Percentiles rank a stretch among this genome's conserved stretches.
Conservation (phyloP, 805 yeast species). For the Kazachstania taianensis region DNA sequence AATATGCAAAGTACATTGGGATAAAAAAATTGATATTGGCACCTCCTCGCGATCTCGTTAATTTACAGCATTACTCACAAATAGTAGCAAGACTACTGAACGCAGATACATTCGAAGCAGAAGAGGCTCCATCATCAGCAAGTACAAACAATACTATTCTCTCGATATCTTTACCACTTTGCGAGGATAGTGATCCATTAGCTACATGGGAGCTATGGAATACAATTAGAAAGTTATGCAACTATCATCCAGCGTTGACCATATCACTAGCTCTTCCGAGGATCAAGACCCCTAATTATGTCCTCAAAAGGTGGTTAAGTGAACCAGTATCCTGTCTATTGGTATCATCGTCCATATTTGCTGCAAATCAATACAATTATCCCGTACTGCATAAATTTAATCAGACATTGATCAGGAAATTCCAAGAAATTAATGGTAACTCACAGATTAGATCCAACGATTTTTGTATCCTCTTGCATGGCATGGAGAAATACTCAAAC, state of each 20-base stretch:
- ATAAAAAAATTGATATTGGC: slow-evolving; percentile 45
- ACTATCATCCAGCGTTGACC: slow-evolving; percentile 46
- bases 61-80: slow-evolving; percentile 42
- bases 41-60: slow-evolving; percentile 51
- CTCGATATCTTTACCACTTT: slow-evolving; percentile 41
- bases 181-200: slow-evolving; percentile 41
- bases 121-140: slow-evolving; percentile 20
- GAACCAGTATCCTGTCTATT: slow-evolving; percentile 56
- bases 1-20: slow-evolving; percentile 51
- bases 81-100: slow-evolving; percentile 26
- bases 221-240: slow-evolving; percentile 45
- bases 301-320: slow-evolving; percentile 52
- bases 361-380: slow-evolving; percentile 48
- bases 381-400: slow-evolving; percentile 56
- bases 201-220: slow-evolving; percentile 75
- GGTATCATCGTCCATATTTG: slow-evolving; percentile 45
- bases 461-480: slow-evolving; percentile 41
- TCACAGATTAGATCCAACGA: slow-evolving; percentile 26
- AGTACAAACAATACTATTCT: slow-evolving; percentile 13
- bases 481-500: slow-evolving; percentile 35
- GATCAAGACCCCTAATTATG: slow-evolving; percentile 38
- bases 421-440: slow-evolving; percentile 31
- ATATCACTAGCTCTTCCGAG: slow-evolving; percentile 70
- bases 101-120: slow-evolving; percentile 6
- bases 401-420: slow-evolving; percentile 39